These are phyloP conservation scores for Herpetomonas tarakana DNA, from an alignment of 208 protist genomes.

Conservation along the genomic window DNA sequence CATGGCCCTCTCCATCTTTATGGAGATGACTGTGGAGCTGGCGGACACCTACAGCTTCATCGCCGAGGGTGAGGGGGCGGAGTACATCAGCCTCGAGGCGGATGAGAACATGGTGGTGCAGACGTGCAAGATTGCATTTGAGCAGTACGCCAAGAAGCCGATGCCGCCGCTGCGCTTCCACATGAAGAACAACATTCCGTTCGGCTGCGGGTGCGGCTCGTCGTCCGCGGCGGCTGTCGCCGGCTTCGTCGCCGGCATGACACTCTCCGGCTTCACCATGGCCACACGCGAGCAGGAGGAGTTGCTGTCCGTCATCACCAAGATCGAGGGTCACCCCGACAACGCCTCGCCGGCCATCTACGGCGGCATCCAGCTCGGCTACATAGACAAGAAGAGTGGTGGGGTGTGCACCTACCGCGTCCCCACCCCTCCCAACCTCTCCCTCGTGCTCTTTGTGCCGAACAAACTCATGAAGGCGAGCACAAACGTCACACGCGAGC, in stretches of 20 bases:
- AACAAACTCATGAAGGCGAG: conserved; percentile 85
- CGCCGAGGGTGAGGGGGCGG: conserved; percentile 75
- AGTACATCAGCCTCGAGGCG: conserved; percentile 50
- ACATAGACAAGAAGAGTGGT: conserved; percentile 29
- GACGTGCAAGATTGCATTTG: conserved; percentile 68
- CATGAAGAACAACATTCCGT: conserved; percentile 90
- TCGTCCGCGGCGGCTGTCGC: conserved; percentile 89
- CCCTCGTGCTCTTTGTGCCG: conserved; percentile 88
- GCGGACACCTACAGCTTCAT: conserved; percentile 70
- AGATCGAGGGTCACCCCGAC: conserved; percentile 92
- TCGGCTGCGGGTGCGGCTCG: conserved; percentile 86
- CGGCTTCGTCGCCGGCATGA: conserved; percentile 89
- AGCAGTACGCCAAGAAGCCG: conserved; percentile 64
- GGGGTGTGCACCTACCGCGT: conserved; percentile 66
- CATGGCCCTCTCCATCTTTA: conserved; percentile 91
- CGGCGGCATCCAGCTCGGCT: conserved; percentile 90
- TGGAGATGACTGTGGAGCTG: conserved; percentile 84
- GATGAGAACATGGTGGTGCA: conserved; percentile 86
- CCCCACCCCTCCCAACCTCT: conserved; percentile 65
- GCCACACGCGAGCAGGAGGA: conserved; percentile 58
- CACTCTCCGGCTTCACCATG: conserved; percentile 80
- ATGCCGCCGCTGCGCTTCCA: conserved; percentile 84
- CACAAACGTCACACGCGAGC: conserved; percentile 78
- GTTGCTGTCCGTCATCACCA: conserved; percentile 78
- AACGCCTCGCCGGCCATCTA: conserved; percentile 93